These are phyloP conservation scores for Myxozyma neotropica DNA, from an alignment of 805 yeast genomes.

Conservation along the genomic window DNA sequence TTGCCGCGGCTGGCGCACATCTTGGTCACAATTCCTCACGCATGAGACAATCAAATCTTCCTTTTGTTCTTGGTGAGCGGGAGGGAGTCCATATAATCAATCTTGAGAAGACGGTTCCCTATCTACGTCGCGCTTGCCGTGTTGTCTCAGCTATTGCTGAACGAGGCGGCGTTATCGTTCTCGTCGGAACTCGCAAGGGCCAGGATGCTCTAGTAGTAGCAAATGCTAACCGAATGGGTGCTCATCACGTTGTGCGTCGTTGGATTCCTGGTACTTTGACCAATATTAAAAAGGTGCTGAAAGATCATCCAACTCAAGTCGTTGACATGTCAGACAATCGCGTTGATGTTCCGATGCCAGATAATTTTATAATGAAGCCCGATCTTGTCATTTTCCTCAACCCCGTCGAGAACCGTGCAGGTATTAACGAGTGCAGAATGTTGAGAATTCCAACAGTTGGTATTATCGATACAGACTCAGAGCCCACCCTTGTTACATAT, in stretches of 20 bases:
- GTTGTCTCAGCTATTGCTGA: constrained; percentile 82
- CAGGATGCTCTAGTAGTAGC: constrained; percentile 72
- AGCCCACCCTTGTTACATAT: constrained; percentile 85
- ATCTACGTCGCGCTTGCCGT: constrained; percentile 77
- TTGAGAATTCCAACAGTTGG: constrained; percentile 91
- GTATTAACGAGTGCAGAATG: constrained; percentile 77
- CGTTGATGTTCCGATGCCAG: neutral
- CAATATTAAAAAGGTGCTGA: constrained; percentile 69
- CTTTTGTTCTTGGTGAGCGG: constrained; percentile 83
- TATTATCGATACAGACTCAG: constrained; percentile 89
- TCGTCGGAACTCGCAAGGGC: constrained; percentile 81
- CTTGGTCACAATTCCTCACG: constrained; percentile 71
- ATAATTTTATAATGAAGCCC: constrained; percentile 60
- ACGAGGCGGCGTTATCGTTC: constrained; percentile 82
- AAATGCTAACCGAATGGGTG: constrained; percentile 77
- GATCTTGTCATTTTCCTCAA: constrained; percentile 85
- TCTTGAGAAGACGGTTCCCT: constrained; percentile 75
- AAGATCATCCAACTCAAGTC: constrained; percentile 66
- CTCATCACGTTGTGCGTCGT: constrained; percentile 76
- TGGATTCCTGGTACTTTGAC: constrained; percentile 97
- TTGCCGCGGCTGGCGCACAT: constrained; percentile 92
- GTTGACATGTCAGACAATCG: constrained; percentile 66
- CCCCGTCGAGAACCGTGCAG: constrained; percentile 81
- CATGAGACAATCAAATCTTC: constrained; percentile 76
- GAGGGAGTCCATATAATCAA: constrained; percentile 91